Evolutionary conservation across 2,329 filamentous ascomycete species (phyloP).

Genomic region (Fusarium falciforme): DNA sequence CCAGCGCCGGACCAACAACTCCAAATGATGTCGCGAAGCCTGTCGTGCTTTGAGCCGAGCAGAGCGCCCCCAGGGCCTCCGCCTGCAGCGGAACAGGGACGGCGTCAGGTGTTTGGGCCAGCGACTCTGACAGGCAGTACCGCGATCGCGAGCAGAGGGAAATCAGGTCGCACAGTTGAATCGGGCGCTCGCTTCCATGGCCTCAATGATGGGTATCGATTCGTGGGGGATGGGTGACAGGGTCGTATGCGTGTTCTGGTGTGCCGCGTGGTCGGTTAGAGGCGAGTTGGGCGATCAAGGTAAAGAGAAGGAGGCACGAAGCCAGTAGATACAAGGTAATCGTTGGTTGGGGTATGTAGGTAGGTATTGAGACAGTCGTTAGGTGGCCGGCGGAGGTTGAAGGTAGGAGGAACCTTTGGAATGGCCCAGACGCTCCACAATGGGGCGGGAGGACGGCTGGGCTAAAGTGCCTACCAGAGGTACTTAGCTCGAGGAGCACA

Average conservation of each 20-base stretch:
- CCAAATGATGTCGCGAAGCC: slow-evolving; percentile 12
- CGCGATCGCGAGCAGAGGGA: slow-evolving; percentile 22
- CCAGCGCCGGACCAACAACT: slow-evolving; percentile 35
- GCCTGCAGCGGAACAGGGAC: not conserved
- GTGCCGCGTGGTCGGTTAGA: not conserved
- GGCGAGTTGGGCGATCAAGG: not conserved
- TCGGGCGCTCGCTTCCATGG: slow-evolving; percentile 26
- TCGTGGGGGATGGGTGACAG: slow-evolving; percentile 12
- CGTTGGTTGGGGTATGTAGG: slow-evolving; percentile 8
- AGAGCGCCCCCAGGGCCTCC: not conserved
- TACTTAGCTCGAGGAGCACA: slow-evolving; percentile 6
- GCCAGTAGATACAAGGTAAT: slow-evolving; percentile 3
- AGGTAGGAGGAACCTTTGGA: slow-evolving; percentile 20
- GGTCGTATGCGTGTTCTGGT: not conserved
- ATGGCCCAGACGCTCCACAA: slow-evolving; percentile 28
- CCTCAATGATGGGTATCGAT: slow-evolving; percentile 2
- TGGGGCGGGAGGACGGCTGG: slow-evolving; percentile 29
- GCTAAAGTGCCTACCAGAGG: slow-evolving; percentile 8
- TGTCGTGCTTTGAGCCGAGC: slow-evolving; percentile 9
- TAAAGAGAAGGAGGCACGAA: slow-evolving; percentile 2
- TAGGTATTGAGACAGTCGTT: slow-evolving; percentile 17
- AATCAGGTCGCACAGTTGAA: slow-evolving; percentile 30
- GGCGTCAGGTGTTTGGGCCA: slow-evolving; percentile 3
- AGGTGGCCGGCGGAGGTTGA: slow-evolving; percentile 26
- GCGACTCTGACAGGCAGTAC: slow-evolving; percentile 16